A percentile compares a stretch with the other conserved stretches of the same genome.
These are phyloP conservation scores for Eucalyptus sp. DNA, from an alignment of 345 rosid species.

Conservation along the genomic window DNA sequence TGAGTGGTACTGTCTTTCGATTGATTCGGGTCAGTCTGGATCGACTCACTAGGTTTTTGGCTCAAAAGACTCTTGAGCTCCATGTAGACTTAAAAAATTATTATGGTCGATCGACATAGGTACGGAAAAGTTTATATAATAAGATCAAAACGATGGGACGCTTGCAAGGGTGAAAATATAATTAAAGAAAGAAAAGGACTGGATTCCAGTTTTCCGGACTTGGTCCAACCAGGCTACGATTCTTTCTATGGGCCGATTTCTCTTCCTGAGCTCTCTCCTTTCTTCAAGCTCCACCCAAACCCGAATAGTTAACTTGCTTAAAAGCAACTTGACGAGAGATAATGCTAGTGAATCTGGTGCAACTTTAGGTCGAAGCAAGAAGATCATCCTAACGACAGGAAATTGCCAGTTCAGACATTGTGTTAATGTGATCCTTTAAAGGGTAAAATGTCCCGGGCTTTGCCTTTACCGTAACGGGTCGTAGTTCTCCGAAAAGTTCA, in stretches of 20 bases:
- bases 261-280: neutral
- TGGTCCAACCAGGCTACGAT: neutral
- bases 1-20: neutral
- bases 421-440: neutral
- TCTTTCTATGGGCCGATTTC: neutral
- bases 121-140: neutral
- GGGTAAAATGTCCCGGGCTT: neutral
- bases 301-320: neutral
- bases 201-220: neutral
- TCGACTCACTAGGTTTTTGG: too few species aligned
- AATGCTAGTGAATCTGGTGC: neutral
- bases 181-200: neutral
- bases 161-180: neutral
- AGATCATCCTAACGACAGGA: too few species aligned
- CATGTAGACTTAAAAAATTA: neutral
- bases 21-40: neutral
- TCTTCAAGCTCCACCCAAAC: neutral
- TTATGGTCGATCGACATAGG: neutral
- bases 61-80: neutral
- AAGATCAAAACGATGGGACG: neutral
- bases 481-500: neutral
- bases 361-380: neutral
- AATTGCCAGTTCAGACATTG: neutral
- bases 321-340: neutral
- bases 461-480: neutral